Base-by-base conservation (phyloP, 345 rosid genomes). In the Limnanthes douglasii region DNA sequence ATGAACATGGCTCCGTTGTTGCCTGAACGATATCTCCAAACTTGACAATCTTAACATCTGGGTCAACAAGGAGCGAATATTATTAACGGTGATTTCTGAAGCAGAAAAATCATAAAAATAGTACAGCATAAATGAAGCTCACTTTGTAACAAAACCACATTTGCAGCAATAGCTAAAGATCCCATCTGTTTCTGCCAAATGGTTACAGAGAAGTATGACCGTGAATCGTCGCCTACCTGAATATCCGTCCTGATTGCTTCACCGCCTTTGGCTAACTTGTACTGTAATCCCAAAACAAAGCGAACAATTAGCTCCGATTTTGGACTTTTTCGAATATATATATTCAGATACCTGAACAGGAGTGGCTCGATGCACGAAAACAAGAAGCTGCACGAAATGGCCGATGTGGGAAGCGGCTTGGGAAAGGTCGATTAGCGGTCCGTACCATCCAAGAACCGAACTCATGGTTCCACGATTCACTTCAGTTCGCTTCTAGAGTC, bases 201-300 rank as follows among this genome's bases (percentile, higher is more conserved):
- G 24, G 65, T 45, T 26, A 74, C 63, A 1, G 59, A 37, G 50
- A 70, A 70, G 15, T 56, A 53, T 9, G 68, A 57, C 19, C 43
- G 48, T 42, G 75, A 62, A 35, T 74, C 70, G 31, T 74, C 78
- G 11, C 83, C 75, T 0, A 70, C 83, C 43, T 60, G 73, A 29
- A 73, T 52, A 43, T 73, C 82, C 0, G 66, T 73, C 62, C 66
- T 57, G 14, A 73, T 33, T 15, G 61, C 40, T 18, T 66, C 61
- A 26, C 74, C 68, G 0, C 75, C 72, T 18, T 47, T 56, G 2
- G 68, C 41, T 36, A 64, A 20, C 50, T 58, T 66, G 35, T 53
- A 66, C 83, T 70, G 64, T 4, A 7, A 21, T n/a, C 20, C 33
- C 3, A 13, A 31, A 19, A 10, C 15, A 7, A 27, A 20, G 5